phyloP scores from a whole-genome alignment of 345 rosid genomes.

The Ceriops decandra region DNA sequence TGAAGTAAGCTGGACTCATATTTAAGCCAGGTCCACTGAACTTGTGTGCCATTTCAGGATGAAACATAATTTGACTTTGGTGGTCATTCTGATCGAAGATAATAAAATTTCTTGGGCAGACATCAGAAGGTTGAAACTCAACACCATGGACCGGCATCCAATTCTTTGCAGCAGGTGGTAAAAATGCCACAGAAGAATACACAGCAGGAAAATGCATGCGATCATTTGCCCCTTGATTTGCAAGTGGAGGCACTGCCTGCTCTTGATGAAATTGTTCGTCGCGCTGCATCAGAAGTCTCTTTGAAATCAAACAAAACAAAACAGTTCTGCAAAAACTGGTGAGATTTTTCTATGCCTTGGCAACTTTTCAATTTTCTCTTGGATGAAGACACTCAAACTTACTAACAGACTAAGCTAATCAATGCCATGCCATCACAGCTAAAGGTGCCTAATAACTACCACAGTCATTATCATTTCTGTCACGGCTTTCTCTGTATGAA shows the following conservation, averaged over 20 bases:
- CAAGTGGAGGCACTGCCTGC: constrained; percentile 34
- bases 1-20: constrained; percentile 23
- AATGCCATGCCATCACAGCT: constrained; percentile 34
- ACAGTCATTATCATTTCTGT: too few species aligned
- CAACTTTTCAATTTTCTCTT: constrained; percentile 24
- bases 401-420: constrained; percentile 29
- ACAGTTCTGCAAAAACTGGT: too few species aligned
- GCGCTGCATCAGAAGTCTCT: constrained; percentile 49
- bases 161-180: constrained; percentile 53
- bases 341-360: background rate
- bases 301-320: constrained; percentile 9
- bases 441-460: constrained; percentile 14
- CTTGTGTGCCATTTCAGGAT: constrained; percentile 64
- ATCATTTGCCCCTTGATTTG: constrained; percentile 42
- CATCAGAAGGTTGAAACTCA: constrained; percentile 67
- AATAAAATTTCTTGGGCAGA: constrained; percentile 59
- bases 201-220: constrained; percentile 41
- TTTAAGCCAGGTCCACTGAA: constrained; percentile 43
- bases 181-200: constrained; percentile 44
- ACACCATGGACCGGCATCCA: constrained; percentile 46
- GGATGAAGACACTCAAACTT: constrained; percentile 30
- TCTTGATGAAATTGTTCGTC: constrained; percentile 30
- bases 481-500: constrained; percentile 31
- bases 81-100: constrained; percentile 66
- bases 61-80: constrained; percentile 69